phyloP scores from a whole-genome alignment of 2,329 filamentous ascomycete species.

The Aspergillus piperis region DNA sequence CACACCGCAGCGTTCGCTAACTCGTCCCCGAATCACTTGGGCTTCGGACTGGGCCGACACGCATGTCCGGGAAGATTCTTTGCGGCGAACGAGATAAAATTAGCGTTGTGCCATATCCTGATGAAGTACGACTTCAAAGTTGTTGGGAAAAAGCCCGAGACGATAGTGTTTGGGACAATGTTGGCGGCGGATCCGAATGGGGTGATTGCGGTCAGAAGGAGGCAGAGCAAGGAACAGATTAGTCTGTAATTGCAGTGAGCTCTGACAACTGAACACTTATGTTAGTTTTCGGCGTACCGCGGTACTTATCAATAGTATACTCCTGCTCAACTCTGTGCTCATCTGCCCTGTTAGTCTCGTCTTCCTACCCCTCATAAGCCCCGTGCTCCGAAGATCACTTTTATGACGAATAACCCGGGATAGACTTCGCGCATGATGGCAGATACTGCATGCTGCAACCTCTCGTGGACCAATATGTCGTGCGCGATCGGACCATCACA shows the following conservation, averaged over 20 bases:
- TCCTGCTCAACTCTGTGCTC: background rate
- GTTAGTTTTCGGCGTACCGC: background rate
- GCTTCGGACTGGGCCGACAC: background rate
- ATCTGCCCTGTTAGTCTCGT: background rate
- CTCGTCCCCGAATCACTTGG: background rate
- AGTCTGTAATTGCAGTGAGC: background rate
- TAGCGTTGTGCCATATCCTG: background rate
- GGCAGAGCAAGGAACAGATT: no score
- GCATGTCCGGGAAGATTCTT: background rate
- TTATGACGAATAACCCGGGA: background rate
- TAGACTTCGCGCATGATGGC: background rate
- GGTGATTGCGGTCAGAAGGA: no score
- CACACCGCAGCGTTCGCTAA: no score
- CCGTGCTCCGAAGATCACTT: background rate
- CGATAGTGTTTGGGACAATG: no score
- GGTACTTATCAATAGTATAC: background rate
- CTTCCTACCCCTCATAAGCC: background rate
- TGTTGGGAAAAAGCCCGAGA: no score
- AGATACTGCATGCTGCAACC: background rate
- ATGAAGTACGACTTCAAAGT: background rate
- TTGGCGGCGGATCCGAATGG: no score
- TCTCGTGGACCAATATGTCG: background rate
- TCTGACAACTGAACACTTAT: background rate
- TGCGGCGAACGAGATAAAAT: background rate
- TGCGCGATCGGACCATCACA: background rate